A percentile compares a stretch with the other conserved stretches of the same genome.
Evolutionary conservation across 768 basidiomycete genomes (phyloP).

Genomic region (Heimioporus sp.): DNA sequence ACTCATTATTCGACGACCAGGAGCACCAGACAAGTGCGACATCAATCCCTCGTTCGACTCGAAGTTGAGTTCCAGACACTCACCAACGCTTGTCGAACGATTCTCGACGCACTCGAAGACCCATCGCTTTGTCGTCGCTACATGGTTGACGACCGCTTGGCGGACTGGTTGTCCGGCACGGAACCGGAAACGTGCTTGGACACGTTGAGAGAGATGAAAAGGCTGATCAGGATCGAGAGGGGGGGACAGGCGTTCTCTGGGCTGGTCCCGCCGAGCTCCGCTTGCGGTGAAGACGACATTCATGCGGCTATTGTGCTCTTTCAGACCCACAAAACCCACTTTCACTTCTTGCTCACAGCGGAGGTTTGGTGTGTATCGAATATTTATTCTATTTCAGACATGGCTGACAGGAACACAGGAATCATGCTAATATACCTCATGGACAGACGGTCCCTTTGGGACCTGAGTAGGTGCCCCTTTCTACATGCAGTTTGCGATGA

Average conservation of each 20-base stretch:
- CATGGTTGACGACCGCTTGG: slow-evolving; percentile 1
- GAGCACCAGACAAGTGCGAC: background rate
- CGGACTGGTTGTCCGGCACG: background rate
- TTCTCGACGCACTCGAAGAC: slow-evolving; percentile 1
- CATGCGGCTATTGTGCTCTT: background rate
- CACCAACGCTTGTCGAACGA: slow-evolving; percentile 1
- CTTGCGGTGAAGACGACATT: background rate
- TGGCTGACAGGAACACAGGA: background rate
- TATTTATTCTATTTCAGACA: too few species aligned
- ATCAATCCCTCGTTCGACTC: slow-evolving; percentile 6
- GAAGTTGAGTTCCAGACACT: slow-evolving; percentile 6
- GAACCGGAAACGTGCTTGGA: slow-evolving; percentile 4
- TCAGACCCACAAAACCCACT: background rate
- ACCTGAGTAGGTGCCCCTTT: too few species aligned
- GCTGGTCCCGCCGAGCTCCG: background rate
- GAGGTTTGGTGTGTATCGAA: slow-evolving; percentile 7
- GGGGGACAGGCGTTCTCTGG: background rate
- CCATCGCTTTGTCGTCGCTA: background rate
- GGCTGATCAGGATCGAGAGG: background rate
- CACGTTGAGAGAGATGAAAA: background rate
- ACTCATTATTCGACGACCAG: background rate
- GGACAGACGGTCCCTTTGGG: too few species aligned
- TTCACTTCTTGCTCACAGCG: slow-evolving; percentile 10
- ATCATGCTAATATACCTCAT: background rate
- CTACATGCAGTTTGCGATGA: too few species aligned